Base-by-base conservation (phyloP, 495 filamentous ascomycete species). In the Podospora pseudocomata region DNA sequence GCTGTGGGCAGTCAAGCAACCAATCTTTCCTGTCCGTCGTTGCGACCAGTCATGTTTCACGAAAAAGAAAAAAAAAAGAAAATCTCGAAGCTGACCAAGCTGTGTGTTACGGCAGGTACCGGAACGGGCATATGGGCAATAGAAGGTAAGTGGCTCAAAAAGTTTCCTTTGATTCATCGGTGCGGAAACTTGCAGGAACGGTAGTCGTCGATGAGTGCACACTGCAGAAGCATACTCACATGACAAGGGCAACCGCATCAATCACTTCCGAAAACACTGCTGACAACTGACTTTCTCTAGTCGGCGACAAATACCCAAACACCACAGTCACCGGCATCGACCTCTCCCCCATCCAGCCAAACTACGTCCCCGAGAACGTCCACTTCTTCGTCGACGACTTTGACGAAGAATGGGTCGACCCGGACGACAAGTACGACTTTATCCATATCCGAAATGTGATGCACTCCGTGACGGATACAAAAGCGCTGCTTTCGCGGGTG, bases 301-400 rank as follows among this genome's bases (percentile, higher is more conserved):
- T 81, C 44, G 80, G 72, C 67, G 79, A 80, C 68, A 76, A 70
- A 58, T 81, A 78, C 68, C 88, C 87, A 0, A 58, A 77, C 26
- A 79, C 84, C 2, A 79, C 83, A 23, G 80, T 91, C 28, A 75
- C 86, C 53, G 90, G 90, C 27, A 84, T 89, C 23, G 90, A 92
- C 71, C 81, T 92, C 18, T 88, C 86, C 13, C 83, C 86, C 3
- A 89, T 89, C 64, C 87, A 89, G 65, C 87, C 87, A 1, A 72
- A 71, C 60, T 84, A 83, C 72, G 81, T 87, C 0, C 86, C 86
- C 4, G 80, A 86, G 6, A 89, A 89, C 68, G 81, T 85, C 60
- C 80, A 81, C 55, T 90, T 90, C 72, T 81, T 85, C 65, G 78
- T 90, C 57, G 88, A 89, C 74, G 88, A 90, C 71, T 78, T 88